Base-by-base conservation (phyloP, 331 rosid species). In the Saraca asoca region DNA sequence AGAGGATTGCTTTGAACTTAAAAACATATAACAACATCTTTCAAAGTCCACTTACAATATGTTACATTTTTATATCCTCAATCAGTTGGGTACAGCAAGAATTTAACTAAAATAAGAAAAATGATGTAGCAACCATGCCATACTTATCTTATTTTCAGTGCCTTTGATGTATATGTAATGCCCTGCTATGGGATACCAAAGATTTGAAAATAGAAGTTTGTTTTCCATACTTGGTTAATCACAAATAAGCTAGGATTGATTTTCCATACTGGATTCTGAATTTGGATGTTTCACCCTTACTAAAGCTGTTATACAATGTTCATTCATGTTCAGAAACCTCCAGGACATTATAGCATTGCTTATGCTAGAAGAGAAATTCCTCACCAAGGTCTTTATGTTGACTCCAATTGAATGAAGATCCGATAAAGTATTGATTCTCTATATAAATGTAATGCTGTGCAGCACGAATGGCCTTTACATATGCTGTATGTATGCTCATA, bases 401-500 rank as follows among this genome's bases (percentile, higher is more conserved):
- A 72, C 57, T 80, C 98, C 98, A 94, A 80, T 84, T 83, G 88
- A 61, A 90, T 13, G 98, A 90, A 24, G 98, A 94, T 15, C 98
- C 98, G 43, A 94, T 86, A 80, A 94, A 94, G 75, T 94, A 94
- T 66, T 90, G 98, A 69, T 90, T 94, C 81, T 94, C 98, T 51
- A 94, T 88, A 69, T 94, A 94, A 76, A 94, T 85, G 78, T 74
- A 90, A 80, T 88, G 97, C 67, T 94, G 98, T 17, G 98, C 98
- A 70, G 96, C 78, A 41, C 98, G 98, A 58, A 94, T 94, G 46
- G 98, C 97, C 85, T 86, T 88, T 69, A 94, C 92, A 38, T 94
- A 90, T 45, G 98, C 98, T 15, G 95, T 78, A 48, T 94, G 98
- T 81, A 94, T 94, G 81, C 98, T 94, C 98, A 94, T 94, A 87